These are phyloP conservation scores for Aspergillus uvarum DNA, from an alignment of 2,329 filamentous ascomycete species.

Conservation along the genomic window DNA sequence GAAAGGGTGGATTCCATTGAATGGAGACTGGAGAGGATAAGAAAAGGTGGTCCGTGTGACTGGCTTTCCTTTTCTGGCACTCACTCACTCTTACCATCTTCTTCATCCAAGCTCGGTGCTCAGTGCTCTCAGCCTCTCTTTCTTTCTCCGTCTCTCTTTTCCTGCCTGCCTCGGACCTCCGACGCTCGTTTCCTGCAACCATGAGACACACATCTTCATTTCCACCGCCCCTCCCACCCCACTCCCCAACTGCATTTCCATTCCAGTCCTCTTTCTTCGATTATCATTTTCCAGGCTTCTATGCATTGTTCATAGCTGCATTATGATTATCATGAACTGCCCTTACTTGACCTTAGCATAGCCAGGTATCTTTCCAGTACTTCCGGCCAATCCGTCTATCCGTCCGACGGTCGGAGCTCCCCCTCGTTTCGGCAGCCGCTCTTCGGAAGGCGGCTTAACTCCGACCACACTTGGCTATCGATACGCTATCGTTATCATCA, in stretches of 20 bases:
- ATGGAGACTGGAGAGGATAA: background rate
- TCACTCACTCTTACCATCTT: background rate
- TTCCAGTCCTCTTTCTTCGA: background rate
- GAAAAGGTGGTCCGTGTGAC: background rate
- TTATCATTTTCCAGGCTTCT: background rate
- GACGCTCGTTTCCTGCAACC: background rate
- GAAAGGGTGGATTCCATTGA: background rate
- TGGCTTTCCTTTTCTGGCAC: background rate
- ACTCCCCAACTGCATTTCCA: too few relatives aligned
- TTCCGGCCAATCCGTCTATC: background rate
- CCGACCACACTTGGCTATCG: constrained; percentile 7
- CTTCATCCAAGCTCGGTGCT: too few relatives aligned
- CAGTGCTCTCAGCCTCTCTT: too few relatives aligned
- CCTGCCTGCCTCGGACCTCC: background rate
- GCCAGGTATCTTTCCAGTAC: background rate
- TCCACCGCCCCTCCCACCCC: too few relatives aligned
- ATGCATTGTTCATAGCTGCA: background rate
- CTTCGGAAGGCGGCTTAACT: constrained; percentile 9
- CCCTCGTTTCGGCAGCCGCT: constrained; percentile 3
- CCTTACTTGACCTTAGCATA: background rate
- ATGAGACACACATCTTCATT: background rate
- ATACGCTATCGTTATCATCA: constrained; percentile 1
- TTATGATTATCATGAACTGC: background rate
- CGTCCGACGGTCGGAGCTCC: constrained; percentile 2
- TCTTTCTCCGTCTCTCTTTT: too few relatives aligned